These are phyloP conservation scores for Actinomortierella ambigua DNA, from an alignment of 371 early-diverging fungal species.

Conservation along the genomic window DNA sequence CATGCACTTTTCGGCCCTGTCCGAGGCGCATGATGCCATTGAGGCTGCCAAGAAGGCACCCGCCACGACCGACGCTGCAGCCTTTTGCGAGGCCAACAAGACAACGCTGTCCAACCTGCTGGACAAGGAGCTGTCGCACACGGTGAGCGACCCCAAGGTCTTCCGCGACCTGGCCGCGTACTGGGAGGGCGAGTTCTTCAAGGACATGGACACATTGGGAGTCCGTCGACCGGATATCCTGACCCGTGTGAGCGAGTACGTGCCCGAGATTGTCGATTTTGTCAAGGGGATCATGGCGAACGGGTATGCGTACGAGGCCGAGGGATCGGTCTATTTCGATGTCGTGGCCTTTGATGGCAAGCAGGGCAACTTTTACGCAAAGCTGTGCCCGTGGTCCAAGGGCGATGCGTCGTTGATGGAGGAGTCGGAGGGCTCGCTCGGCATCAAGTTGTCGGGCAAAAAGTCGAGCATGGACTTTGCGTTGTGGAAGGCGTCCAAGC, in stretches of 20 bases:
- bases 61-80: conserved; percentile 28
- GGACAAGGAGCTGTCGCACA: conserved; percentile 46
- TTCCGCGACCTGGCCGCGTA: conserved; percentile 92
- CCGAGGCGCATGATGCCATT: conserved; percentile 55
- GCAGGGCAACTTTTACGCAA: conserved; percentile 88
- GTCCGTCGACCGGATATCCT: conserved; percentile 92
- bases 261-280: conserved; percentile 94
- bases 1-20: conserved; percentile 70
- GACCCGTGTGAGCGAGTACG: conserved; percentile 98
- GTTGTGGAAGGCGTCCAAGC: conserved; percentile 97
- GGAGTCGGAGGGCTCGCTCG: conserved; percentile 93
- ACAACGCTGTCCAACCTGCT: conserved; percentile 40
- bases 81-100: conserved; percentile 50
- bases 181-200: conserved; percentile 97
- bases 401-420: conserved; percentile 79
- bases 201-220: conserved; percentile 95
- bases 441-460: conserved; percentile 75
- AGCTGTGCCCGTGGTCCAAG: conserved; percentile 90
- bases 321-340: conserved; percentile 99
- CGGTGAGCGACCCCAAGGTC: conserved; percentile 84
- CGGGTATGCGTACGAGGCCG: conserved; percentile 93
- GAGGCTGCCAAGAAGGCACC: conserved; percentile 51
- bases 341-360: conserved; percentile 86
- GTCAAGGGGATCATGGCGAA: conserved; percentile 93
- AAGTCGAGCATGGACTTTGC: conserved; percentile 93